Conservation (phyloP, 805 yeast species). For the Hanseniaspora meyeri region DNA sequence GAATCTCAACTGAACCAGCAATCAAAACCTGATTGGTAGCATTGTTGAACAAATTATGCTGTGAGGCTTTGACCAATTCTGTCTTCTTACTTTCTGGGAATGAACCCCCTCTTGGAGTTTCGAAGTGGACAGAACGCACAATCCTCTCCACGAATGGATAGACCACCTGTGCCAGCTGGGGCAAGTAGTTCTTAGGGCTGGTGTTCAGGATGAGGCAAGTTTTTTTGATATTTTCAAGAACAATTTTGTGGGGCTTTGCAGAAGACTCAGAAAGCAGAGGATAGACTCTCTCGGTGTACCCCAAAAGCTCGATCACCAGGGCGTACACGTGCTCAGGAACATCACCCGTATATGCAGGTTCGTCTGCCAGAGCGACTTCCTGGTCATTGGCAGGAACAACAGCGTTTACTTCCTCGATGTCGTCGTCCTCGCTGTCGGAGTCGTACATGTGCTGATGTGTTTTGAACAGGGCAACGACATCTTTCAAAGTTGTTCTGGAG, state of each 20-base stretch:
- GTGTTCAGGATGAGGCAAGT: neutral
- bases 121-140: neutral
- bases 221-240: neutral
- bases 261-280: neutral
- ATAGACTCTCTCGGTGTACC: slow-evolving; percentile 1
- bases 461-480: neutral
- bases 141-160: neutral
- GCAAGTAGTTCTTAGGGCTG: slow-evolving; percentile 2
- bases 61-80: neutral
- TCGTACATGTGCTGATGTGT: neutral
- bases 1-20: neutral
- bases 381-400: neutral
- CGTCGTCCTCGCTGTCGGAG: neutral
- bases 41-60: too few relatives aligned
- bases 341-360: neutral
- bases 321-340: neutral
- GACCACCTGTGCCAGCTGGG: slow-evolving; percentile 8
- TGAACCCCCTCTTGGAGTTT: neutral
- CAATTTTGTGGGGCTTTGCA: neutral
- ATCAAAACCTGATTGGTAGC: neutral
- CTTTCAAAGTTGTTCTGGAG: neutral
- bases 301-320: neutral
- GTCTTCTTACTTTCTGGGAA: neutral
- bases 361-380: neutral
- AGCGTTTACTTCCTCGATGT: neutral